These are phyloP conservation scores for Fusarium brevicatenulatum DNA, from an alignment of 2,329 filamentous ascomycete species.

Conservation along the genomic window DNA sequence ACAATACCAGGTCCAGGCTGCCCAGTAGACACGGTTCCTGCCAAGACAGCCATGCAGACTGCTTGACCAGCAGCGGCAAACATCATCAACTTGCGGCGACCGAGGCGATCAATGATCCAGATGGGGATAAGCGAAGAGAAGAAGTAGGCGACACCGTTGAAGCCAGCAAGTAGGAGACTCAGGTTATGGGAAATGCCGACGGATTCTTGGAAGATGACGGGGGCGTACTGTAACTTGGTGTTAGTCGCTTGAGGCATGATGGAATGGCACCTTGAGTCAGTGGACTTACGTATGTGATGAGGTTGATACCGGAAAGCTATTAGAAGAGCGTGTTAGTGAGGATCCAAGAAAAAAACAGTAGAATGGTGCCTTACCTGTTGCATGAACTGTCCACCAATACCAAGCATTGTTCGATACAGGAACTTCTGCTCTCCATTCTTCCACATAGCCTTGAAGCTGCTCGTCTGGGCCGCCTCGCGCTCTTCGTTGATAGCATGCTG, in stretches of 20 bases:
- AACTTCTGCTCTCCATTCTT: constrained; percentile 57
- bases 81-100: constrained; percentile 68
- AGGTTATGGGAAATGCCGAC: constrained; percentile 55
- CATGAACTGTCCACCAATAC: constrained; percentile 58
- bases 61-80: constrained; percentile 52
- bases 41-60: constrained; percentile 58
- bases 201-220: constrained; percentile 57
- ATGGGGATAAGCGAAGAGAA: constrained; percentile 45
- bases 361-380: constrained; percentile 43
- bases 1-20: constrained; percentile 53
- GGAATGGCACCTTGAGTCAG: neutral
- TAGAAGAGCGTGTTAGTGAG: neutral
- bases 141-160: constrained; percentile 56
- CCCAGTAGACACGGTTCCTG: constrained; percentile 55
- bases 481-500: constrained; percentile 54
- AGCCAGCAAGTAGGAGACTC: constrained; percentile 64
- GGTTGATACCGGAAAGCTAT: constrained; percentile 47
- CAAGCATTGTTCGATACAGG: constrained; percentile 52
- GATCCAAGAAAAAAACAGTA: neutral
- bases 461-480: constrained; percentile 48
- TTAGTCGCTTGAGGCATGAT: neutral
- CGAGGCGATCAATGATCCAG: constrained; percentile 55
- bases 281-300: constrained; percentile 46
- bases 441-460: constrained; percentile 50
- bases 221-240: constrained; percentile 44